A percentile compares a stretch with the other conserved stretches of the same genome.
phyloP scores from a whole-genome alignment of 73 alveolate species.

The Paramecium biaurelia region DNA sequence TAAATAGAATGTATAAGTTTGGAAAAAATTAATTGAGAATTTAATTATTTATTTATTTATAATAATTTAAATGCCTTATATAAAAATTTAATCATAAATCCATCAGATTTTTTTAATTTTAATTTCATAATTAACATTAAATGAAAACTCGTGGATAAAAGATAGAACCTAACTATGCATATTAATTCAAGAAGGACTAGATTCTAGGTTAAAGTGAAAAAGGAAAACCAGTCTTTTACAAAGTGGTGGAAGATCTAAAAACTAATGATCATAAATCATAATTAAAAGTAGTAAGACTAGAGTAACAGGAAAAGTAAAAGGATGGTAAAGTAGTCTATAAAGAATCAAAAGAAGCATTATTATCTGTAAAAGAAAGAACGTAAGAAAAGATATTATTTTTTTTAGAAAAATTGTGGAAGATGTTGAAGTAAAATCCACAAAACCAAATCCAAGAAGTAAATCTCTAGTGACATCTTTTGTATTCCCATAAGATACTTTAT shows the following conservation, averaged over 20 bases:
- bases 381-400: neutral
- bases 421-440: constrained; percentile 1
- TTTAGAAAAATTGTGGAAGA: constrained; percentile 22
- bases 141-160: constrained; percentile 17
- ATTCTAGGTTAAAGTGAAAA: neutral
- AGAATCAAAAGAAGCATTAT: neutral
- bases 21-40: constrained; percentile 23
- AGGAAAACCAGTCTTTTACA: neutral
- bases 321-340: neutral
- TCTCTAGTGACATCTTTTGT: neutral
- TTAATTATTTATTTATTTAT: neutral
- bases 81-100: neutral
- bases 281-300: neutral
- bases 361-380: constrained; percentile 13
- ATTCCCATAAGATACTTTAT: neutral
- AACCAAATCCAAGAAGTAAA: constrained; percentile 6
- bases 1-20: constrained; percentile 19
- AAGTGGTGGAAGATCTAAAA: neutral
- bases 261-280: constrained; percentile 12
- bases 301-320: neutral
- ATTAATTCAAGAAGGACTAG: neutral
- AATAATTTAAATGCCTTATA: neutral
- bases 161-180: neutral
- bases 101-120: neutral
- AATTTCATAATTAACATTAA: neutral